Evolutionary conservation across 352 stramenopile species (phyloP).

Genomic region (Phytopythium ostracodes): DNA sequence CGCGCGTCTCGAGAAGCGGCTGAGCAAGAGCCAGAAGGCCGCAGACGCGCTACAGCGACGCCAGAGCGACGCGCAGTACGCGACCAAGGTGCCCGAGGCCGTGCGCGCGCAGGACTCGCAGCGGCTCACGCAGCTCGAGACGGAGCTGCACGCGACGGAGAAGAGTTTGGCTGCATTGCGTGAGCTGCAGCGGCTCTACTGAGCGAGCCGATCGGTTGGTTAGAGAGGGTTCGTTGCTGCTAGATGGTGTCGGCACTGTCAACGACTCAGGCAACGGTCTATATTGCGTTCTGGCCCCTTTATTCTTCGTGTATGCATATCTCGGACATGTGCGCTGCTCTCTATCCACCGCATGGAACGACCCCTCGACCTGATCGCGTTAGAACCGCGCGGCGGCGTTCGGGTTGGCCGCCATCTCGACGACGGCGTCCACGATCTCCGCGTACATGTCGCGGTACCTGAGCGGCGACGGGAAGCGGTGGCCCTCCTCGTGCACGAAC

Average conservation of each 20-base stretch:
- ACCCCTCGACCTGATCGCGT: neutral
- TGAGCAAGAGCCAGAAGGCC: constrained; percentile 45
- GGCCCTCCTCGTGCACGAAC: constrained; percentile 75
- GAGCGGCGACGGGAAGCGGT: constrained; percentile 61
- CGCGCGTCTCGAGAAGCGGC: constrained; percentile 56
- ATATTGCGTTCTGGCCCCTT: neutral
- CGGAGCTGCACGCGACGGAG: constrained; percentile 39
- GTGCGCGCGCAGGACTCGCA: constrained; percentile 60
- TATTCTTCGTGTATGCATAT: neutral
- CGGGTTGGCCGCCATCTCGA: constrained; percentile 18
- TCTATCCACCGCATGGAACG: neutral
- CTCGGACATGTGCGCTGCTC: neutral
- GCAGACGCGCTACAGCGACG: constrained; percentile 40
- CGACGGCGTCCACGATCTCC: constrained; percentile 39
- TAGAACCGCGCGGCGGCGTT: neutral
- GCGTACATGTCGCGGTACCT: constrained; percentile 44
- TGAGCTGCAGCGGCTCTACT: constrained; percentile 59
- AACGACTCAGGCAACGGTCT: neutral
- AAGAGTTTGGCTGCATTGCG: constrained; percentile 53
- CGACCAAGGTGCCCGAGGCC: constrained; percentile 54
- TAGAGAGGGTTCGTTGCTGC: neutral
- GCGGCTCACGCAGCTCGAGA: constrained; percentile 52
- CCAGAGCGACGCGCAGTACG: constrained; percentile 45
- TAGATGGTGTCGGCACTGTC: neutral
- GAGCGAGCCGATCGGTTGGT: neutral